These are phyloP conservation scores for Parasitella parasitica DNA, from an alignment of 371 early-diverging fungal species.

Conservation along the genomic window DNA sequence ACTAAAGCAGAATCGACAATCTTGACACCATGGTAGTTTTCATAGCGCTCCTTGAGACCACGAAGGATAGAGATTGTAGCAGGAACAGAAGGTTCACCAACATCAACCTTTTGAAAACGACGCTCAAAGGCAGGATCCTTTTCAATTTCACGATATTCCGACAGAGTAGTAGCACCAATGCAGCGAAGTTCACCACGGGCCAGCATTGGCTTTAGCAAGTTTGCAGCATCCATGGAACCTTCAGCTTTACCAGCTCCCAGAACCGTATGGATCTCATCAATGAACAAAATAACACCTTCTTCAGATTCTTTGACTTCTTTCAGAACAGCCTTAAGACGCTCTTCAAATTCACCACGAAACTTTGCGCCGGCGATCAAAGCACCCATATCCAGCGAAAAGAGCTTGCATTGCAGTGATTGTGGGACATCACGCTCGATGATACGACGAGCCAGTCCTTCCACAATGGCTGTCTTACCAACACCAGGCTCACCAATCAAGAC, in stretches of 20 bases:
- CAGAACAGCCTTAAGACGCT: constrained; percentile 95
- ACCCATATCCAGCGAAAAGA: constrained; percentile 97
- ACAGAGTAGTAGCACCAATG: constrained; percentile 90
- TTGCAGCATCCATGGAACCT: constrained; percentile 93
- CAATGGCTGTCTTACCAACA: constrained; percentile 96
- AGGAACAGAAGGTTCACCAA: constrained; percentile 78
- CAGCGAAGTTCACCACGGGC: constrained; percentile 84
- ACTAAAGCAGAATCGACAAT: constrained; percentile 82
- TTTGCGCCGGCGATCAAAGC: constrained; percentile 87
- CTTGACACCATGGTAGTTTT: constrained; percentile 85
- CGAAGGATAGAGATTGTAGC: constrained; percentile 86
- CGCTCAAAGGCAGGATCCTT: constrained; percentile 91
- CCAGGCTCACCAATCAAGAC: constrained; percentile 89
- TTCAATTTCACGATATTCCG: constrained; percentile 83
- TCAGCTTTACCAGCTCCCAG: constrained; percentile 91
- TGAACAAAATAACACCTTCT: constrained; percentile 94
- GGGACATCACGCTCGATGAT: constrained; percentile 97
- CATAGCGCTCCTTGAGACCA: constrained; percentile 84
- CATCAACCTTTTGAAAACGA: constrained; percentile 84
- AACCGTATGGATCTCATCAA: constrained; percentile 98
- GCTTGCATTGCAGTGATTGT: constrained; percentile 76
- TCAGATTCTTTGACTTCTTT: constrained; percentile 93
- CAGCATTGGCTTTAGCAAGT: constrained; percentile 88
- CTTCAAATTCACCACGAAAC: constrained; percentile 99
- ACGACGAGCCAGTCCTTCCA: constrained; percentile 95